Percentiles rank a stretch among this genome's conserved stretches.
Evolutionary conservation across 2,329 filamentous ascomycete species (phyloP).

Genomic region (Tympanopsis confertula): DNA sequence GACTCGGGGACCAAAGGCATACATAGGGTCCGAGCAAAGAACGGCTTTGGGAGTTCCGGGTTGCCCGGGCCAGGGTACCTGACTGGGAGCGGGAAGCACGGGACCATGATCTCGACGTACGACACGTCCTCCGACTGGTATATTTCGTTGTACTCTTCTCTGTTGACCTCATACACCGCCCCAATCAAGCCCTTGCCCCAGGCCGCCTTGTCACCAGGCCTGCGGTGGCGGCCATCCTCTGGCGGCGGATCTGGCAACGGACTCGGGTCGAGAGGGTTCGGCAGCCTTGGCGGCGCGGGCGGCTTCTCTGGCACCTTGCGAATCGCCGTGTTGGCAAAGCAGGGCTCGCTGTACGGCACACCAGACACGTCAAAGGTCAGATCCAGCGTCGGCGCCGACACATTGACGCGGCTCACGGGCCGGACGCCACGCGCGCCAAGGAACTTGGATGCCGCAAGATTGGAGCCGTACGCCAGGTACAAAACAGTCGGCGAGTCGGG

Average conservation of each 20-base stretch:
- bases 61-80: slow-evolving; percentile 35
- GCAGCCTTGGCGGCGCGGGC: too few relatives aligned
- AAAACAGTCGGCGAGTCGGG: too few relatives aligned
- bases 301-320: too few relatives aligned
- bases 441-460: slow-evolving; percentile 72
- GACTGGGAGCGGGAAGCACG: slow-evolving; percentile 57
- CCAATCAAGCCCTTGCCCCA: slow-evolving; percentile 82
- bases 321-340: slow-evolving; percentile 72
- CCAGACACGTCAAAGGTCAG: slow-evolving; percentile 81
- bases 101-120: slow-evolving; percentile 75
- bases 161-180: slow-evolving; percentile 89
- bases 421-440: slow-evolving; percentile 65
- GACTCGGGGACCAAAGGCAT: slow-evolving; percentile 42
- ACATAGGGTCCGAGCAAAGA: slow-evolving; percentile 78
- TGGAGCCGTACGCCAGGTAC: slow-evolving; percentile 86
- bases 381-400: slow-evolving; percentile 65
- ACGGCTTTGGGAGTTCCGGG: slow-evolving; percentile 54
- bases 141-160: slow-evolving; percentile 70
- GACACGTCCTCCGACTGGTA: slow-evolving; percentile 76
- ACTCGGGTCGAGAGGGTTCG: too few relatives aligned
- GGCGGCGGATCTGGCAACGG: not conserved
- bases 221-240: too few relatives aligned
- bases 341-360: slow-evolving; percentile 77
- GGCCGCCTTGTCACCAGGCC: too few relatives aligned
- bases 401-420: slow-evolving; percentile 71